A percentile compares a stretch with the other conserved stretches of the same genome.
phyloP scores from a whole-genome alignment of 2,329 filamentous ascomycete genomes.

The Aschersonia sp. region DNA sequence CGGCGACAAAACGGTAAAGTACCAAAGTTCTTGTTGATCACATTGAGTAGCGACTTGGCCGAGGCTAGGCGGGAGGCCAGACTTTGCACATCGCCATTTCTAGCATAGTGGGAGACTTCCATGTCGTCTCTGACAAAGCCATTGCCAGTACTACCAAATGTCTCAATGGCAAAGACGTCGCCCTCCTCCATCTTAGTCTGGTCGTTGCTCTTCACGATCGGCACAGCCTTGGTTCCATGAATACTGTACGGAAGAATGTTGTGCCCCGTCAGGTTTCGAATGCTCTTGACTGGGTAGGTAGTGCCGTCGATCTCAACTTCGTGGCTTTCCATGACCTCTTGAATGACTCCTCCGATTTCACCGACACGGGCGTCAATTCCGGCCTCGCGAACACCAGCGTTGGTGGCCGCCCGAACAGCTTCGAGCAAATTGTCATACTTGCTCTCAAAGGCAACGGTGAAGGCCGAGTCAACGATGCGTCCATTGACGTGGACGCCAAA shows the following conservation, averaged over 20 bases:
- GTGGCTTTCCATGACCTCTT: slow-evolving; percentile 89
- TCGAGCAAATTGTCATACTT: slow-evolving; percentile 61
- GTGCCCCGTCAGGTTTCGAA: slow-evolving; percentile 80
- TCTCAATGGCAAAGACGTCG: slow-evolving; percentile 90
- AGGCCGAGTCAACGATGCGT: slow-evolving; percentile 68
- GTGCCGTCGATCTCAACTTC: slow-evolving; percentile 72
- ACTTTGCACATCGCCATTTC: slow-evolving; percentile 57
- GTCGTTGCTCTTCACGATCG: slow-evolving; percentile 79
- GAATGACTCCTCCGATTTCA: slow-evolving; percentile 71
- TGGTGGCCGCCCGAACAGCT: slow-evolving; percentile 62
- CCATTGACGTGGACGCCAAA: slow-evolving; percentile 73
- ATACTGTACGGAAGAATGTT: slow-evolving; percentile 83
- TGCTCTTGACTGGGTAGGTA: slow-evolving; percentile 68
- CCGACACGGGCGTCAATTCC: slow-evolving; percentile 84
- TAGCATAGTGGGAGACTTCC: slow-evolving; percentile 82
- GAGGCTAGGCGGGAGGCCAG: slow-evolving; percentile 65
- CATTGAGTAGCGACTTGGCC: slow-evolving; percentile 70
- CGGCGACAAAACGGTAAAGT: slow-evolving; percentile 83
- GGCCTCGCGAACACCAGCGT: slow-evolving; percentile 72
- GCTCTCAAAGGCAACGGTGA: slow-evolving; percentile 63
- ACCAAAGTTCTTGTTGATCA: slow-evolving; percentile 94
- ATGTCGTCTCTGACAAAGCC: slow-evolving; percentile 79
- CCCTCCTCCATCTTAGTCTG: slow-evolving; percentile 97
- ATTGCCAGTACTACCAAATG: slow-evolving; percentile 85
- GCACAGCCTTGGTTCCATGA: slow-evolving; percentile 85